phyloP scores from a whole-genome alignment of 345 rosid genomes.

The Salix exigua region DNA sequence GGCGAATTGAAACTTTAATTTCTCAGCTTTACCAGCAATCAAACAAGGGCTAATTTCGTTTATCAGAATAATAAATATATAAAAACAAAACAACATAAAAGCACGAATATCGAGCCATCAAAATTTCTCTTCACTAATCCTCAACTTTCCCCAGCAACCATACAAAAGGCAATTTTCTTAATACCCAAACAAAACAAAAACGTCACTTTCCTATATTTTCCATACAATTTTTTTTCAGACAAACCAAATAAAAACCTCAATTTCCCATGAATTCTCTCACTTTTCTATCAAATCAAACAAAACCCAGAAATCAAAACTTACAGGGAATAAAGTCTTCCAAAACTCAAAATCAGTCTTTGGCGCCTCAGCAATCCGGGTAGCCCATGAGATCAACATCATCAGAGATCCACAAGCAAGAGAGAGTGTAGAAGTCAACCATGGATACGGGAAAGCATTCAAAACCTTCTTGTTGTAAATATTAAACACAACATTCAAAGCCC shows the following conservation, averaged over 20 bases:
- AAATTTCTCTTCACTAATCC: conserved; percentile 20
- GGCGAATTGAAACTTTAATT: neutral
- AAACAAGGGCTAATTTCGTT: neutral
- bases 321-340: conserved; percentile 90
- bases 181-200: conserved; percentile 27
- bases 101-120: conserved; percentile 15
- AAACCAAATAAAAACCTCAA: conserved; percentile 13
- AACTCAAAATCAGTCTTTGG: conserved; percentile 80
- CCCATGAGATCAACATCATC: conserved; percentile 94
- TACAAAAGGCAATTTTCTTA: conserved; percentile 38
- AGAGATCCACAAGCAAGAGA: conserved; percentile 89
- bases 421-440: conserved; percentile 93
- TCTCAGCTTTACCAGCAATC: neutral
- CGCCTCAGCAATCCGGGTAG: conserved; percentile 59
- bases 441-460: conserved; percentile 89
- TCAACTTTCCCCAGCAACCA: conserved; percentile 28
- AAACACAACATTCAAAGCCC: conserved; percentile 72
- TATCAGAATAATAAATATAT: neutral
- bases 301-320: conserved; percentile 35
- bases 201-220: conserved; percentile 29
- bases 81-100: conserved; percentile 4
- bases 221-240: neutral
- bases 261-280: conserved; percentile 14
- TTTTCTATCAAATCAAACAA: conserved; percentile 29
- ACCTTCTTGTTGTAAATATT: conserved; percentile 97